These are phyloP conservation scores for Fusarium sterilihyphosum DNA, from an alignment of 2,329 filamentous ascomycete species.

Conservation along the genomic window DNA sequence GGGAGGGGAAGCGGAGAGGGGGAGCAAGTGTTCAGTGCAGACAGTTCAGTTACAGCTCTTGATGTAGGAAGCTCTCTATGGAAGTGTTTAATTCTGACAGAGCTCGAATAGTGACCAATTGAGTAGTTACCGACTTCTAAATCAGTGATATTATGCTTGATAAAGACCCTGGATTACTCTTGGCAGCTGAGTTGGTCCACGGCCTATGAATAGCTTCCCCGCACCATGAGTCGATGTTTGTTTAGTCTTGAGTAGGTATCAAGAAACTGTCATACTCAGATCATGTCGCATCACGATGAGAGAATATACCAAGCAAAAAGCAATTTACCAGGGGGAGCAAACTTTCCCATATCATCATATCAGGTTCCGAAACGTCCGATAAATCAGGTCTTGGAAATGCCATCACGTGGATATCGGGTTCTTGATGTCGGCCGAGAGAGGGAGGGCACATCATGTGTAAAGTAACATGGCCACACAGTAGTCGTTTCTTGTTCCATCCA, in stretches of 20 bases:
- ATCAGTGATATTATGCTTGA: not conserved
- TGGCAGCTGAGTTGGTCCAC: slow-evolving; percentile 4
- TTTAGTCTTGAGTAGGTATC: not conserved
- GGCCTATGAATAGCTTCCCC: slow-evolving; percentile 13
- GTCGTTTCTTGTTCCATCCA: not conserved
- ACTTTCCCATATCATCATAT: slow-evolving; percentile 31
- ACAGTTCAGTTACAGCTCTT: not conserved
- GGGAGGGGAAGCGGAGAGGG: not conserved
- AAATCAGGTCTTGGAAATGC: slow-evolving; percentile 22
- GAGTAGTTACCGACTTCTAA: not conserved
- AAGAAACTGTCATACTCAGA: slow-evolving; percentile 30
- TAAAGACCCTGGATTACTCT: not conserved
- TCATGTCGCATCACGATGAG: slow-evolving; percentile 29
- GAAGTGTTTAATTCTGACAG: slow-evolving; percentile 24
- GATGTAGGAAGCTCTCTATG: slow-evolving; percentile 25
- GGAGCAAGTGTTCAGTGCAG: not conserved
- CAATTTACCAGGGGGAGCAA: not conserved
- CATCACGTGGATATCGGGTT: slow-evolving; percentile 27
- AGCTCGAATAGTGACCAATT: slow-evolving; percentile 2
- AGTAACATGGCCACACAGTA: slow-evolving; percentile 8
- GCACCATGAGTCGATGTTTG: slow-evolving; percentile 17
- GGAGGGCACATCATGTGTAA: not conserved
- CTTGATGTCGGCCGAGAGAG: slow-evolving; percentile 26
- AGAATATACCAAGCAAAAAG: not conserved
- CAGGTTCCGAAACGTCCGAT: slow-evolving; percentile 27